Evolutionary conservation across 352 stramenopile species (phyloP).

Genomic region (Thraustochytrium aureum): DNA sequence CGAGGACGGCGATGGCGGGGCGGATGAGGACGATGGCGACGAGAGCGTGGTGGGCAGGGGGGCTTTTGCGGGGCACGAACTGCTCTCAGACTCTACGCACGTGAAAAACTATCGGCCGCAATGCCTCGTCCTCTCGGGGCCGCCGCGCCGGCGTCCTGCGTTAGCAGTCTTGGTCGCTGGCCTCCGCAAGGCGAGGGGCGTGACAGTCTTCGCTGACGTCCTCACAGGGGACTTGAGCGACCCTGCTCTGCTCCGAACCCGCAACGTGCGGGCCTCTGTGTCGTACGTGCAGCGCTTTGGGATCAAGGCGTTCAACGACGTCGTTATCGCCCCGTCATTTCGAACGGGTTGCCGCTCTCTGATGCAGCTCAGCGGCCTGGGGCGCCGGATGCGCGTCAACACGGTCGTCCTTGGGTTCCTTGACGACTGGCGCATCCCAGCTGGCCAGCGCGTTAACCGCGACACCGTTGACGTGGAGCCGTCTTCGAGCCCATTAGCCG

Average conservation of each 20-base stretch:
- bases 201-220: constrained; percentile 48
- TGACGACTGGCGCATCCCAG: constrained; percentile 41
- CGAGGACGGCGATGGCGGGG: background rate
- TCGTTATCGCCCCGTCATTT: constrained; percentile 62
- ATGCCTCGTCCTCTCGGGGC: constrained; percentile 43
- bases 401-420: constrained; percentile 66
- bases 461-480: constrained; percentile 8
- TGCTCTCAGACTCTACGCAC: constrained; percentile 28
- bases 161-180: constrained; percentile 47
- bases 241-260: constrained; percentile 9
- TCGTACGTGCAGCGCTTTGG: constrained; percentile 43
- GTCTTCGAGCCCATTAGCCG: background rate
- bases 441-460: background rate
- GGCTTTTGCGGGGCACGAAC: background rate
- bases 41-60: background rate
- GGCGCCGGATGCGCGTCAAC: constrained; percentile 69
- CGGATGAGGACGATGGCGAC: background rate
- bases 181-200: constrained; percentile 34
- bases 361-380: constrained; percentile 68
- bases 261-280: constrained; percentile 37
- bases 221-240: constrained; percentile 35
- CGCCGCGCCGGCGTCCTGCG: constrained; percentile 28
- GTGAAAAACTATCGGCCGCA: constrained; percentile 52
- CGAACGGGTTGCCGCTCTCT: constrained; percentile 67
- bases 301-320: constrained; percentile 59